These are phyloP conservation scores for Yarrowia sp. DNA, from an alignment of 805 yeast species.

Conservation along the genomic window DNA sequence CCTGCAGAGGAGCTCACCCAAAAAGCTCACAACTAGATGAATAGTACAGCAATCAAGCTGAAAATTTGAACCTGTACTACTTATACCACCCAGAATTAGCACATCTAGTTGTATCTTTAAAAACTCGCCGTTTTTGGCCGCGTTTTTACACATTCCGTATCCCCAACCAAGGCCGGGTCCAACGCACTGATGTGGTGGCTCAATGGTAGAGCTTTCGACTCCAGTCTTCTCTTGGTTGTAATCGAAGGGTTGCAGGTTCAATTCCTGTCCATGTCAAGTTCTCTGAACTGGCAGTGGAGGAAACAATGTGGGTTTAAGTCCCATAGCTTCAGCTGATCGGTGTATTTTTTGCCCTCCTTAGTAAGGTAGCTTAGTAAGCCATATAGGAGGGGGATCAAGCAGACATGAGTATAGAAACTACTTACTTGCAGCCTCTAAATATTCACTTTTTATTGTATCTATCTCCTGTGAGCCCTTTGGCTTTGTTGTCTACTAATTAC, in stretches of 20 bases:
- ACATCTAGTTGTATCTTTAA: too few species aligned
- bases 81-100: too few species aligned
- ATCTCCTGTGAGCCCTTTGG: too few species aligned
- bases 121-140: neutral
- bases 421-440: too few species aligned
- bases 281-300: conserved; percentile 26
- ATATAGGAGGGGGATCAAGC: too few species aligned
- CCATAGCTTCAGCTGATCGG: conserved; percentile 30
- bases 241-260: conserved; percentile 84
- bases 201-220: conserved; percentile 83
- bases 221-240: conserved; percentile 54
- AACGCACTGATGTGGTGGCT: conserved; percentile 58
- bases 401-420: too few species aligned
- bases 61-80: too few species aligned
- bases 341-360: neutral
- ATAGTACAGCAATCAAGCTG: neutral
- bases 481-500: too few species aligned
- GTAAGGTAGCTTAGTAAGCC: neutral
- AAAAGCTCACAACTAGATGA: too few species aligned
- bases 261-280: conserved; percentile 75
- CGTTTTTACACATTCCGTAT: neutral
- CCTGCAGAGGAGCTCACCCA: neutral
- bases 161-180: neutral
- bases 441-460: too few species aligned
- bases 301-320: conserved; percentile 16